phyloP scores from a whole-genome alignment of 495 filamentous ascomycete species.

The Aspergillus funiculosus region DNA sequence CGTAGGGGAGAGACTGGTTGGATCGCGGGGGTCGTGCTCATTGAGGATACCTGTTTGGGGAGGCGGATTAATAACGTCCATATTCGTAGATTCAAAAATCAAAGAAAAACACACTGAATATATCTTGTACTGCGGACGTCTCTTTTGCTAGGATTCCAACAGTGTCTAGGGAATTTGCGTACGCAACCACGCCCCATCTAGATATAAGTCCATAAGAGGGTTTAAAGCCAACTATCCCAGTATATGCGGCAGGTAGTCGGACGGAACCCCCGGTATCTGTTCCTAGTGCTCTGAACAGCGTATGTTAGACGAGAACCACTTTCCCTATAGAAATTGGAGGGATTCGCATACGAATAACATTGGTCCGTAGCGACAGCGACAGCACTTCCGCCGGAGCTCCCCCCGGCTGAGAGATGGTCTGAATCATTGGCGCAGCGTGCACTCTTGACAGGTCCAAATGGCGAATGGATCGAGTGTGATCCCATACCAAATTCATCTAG shows the following conservation, averaged over 20 bases:
- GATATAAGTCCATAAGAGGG: conserved; percentile 83
- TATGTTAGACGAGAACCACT: conserved; percentile 1
- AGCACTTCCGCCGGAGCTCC: conserved; percentile 92
- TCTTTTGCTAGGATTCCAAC: conserved; percentile 69
- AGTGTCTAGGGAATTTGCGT: conserved; percentile 93
- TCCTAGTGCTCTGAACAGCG: conserved; percentile 59
- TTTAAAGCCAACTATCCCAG: conserved; percentile 83
- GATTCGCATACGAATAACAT: conserved; percentile 53
- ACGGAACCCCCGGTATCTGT: conserved; percentile 96
- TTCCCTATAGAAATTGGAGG: background rate
- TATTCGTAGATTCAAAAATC: background rate
- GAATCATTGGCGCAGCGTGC: conserved; percentile 19
- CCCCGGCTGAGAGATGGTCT: conserved; percentile 63
- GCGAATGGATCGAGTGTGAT: conserved; percentile 74
- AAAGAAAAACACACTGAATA: conserved; percentile 48
- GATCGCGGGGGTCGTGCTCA: conserved; percentile 65
- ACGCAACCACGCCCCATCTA: conserved; percentile 85
- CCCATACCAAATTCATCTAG: conserved; percentile 99
- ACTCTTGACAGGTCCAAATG: conserved; percentile 61
- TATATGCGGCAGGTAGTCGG: conserved; percentile 86
- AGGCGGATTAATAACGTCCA: conserved; percentile 4
- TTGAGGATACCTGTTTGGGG: conserved; percentile 45
- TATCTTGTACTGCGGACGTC: conserved; percentile 41
- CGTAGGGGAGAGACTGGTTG: conserved; percentile 57
- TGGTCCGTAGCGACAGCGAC: conserved; percentile 69